phyloP scores from a whole-genome alignment of 1,284 basidiomycete species.

The Sutorius eximius region DNA sequence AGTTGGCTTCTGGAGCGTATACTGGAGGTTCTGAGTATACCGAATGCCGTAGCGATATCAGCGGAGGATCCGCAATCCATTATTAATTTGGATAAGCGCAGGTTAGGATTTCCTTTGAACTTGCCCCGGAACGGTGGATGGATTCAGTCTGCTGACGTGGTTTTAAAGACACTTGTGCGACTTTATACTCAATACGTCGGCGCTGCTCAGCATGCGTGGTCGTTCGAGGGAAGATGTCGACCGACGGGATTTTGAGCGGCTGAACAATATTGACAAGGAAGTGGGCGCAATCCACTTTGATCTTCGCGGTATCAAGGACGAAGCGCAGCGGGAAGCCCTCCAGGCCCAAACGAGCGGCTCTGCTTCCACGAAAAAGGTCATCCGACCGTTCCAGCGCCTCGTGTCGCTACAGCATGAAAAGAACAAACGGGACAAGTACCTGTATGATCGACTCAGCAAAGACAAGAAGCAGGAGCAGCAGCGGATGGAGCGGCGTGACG shows the following conservation, averaged over 20 bases:
- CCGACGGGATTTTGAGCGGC: constrained; percentile 66
- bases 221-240: constrained; percentile 55
- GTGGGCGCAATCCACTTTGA: constrained; percentile 60
- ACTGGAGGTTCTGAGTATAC: constrained; percentile 70
- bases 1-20: constrained; percentile 80
- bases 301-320: constrained; percentile 66
- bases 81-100: constrained; percentile 78
- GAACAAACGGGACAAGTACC: constrained; percentile 67
- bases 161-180: constrained; percentile 59
- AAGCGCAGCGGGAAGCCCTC: constrained; percentile 62
- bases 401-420: constrained; percentile 72
- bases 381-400: constrained; percentile 68
- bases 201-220: constrained; percentile 43
- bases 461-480: constrained; percentile 74
- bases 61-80: constrained; percentile 54
- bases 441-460: constrained; percentile 65
- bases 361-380: constrained; percentile 47
- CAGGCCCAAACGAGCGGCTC: constrained; percentile 43
- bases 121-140: not conserved
- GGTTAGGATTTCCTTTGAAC: constrained; percentile 47
- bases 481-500: constrained; percentile 67
- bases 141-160: constrained; percentile 5
- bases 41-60: constrained; percentile 64
- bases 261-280: constrained; percentile 72
- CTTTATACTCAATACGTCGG: constrained; percentile 55